A percentile compares a stretch with the other conserved stretches of the same genome.
phyloP scores from a whole-genome alignment of 2,329 filamentous ascomycete species.

The Botrytis squamosa region DNA sequence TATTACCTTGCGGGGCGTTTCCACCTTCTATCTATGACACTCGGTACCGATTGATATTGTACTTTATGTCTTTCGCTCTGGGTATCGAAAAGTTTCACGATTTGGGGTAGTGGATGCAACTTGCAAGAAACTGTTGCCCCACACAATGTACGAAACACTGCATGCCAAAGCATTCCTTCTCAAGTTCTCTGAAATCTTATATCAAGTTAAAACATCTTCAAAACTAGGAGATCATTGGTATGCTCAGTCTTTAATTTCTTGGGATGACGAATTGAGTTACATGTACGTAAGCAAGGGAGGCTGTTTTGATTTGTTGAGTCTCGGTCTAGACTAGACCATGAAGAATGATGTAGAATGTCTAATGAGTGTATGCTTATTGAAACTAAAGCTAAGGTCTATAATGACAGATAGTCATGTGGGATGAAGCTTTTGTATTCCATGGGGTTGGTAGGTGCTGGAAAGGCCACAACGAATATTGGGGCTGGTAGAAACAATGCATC shows the following conservation, averaged over 20 bases:
- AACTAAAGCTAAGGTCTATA: not conserved
- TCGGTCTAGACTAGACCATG: not conserved
- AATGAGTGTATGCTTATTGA: not conserved
- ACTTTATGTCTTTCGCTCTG: not conserved
- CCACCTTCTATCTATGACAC: not conserved
- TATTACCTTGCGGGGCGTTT: not conserved
- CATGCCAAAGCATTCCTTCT: not conserved
- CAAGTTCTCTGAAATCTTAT: not conserved
- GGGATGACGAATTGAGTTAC: not conserved
- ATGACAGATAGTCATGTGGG: not conserved
- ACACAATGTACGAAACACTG: not conserved
- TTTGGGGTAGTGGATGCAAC: not conserved
- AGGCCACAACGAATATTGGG: not conserved
- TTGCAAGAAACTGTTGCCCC: not conserved
- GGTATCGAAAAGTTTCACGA: conserved; percentile 1
- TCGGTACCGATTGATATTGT: not conserved
- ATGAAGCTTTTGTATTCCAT: not conserved
- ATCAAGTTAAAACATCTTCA: not conserved
- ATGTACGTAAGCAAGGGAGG: not conserved
- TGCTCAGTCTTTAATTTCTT: not conserved
- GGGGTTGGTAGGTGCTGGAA: not conserved
- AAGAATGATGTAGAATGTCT: not conserved
- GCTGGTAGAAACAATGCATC: not conserved
- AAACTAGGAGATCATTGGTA: not conserved
- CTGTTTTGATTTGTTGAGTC: not conserved